Evolutionary conservation across 2,329 filamentous ascomycete species (phyloP).

Genomic region (Xylaria sp.): DNA sequence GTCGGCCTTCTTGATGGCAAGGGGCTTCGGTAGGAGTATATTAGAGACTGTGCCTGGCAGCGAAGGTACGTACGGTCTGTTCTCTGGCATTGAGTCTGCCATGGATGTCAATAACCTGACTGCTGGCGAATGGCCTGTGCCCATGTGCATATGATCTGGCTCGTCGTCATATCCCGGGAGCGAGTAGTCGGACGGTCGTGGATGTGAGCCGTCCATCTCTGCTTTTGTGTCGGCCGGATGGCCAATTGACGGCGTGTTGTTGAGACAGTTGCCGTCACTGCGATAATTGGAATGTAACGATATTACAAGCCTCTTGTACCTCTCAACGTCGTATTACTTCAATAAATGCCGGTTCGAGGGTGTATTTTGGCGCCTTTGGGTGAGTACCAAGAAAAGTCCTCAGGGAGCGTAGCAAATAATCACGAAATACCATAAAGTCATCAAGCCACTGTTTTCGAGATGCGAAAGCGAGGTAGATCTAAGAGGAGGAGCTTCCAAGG

Average conservation of each 20-base stretch:
- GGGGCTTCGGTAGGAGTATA: slow-evolving; percentile 35
- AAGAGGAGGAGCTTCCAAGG: neutral
- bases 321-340: slow-evolving; percentile 1
- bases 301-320: slow-evolving; percentile 3
- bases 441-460: neutral
- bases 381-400: too few species aligned
- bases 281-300: slow-evolving; percentile 24
- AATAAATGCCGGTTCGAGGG: slow-evolving; percentile 9
- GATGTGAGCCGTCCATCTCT: slow-evolving; percentile 58
- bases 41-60: slow-evolving; percentile 31
- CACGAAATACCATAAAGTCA: neutral
- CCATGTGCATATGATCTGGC: slow-evolving; percentile 51
- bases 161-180: slow-evolving; percentile 64
- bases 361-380: too few species aligned
- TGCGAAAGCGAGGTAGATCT: slow-evolving; percentile 4
- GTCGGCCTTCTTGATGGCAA: slow-evolving; percentile 31
- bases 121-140: slow-evolving; percentile 54
- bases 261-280: slow-evolving; percentile 16
- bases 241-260: neutral
- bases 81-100: slow-evolving; percentile 57
- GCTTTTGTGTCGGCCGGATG: slow-evolving; percentile 8
- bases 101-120: slow-evolving; percentile 68
- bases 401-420: neutral
- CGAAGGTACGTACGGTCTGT: slow-evolving; percentile 60
- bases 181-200: slow-evolving; percentile 62